These are phyloP conservation scores for Pseudoscleropodium purum DNA, from an alignment of 225 moss, liverwort and hornwort genomes.

Conservation along the genomic window DNA sequence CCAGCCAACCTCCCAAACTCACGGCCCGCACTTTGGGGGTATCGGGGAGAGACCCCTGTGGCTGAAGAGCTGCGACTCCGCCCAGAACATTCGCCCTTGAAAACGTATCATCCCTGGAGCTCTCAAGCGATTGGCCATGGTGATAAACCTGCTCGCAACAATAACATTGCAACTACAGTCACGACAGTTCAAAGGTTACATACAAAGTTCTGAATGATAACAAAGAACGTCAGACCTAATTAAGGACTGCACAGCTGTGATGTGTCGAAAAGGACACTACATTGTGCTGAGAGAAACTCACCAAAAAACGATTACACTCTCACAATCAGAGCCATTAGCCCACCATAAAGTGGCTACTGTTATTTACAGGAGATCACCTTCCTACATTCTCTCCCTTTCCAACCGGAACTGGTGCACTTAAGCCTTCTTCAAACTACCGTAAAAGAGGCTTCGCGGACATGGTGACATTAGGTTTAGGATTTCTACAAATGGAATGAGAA, in stretches of 20 bases:
- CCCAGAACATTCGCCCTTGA: neutral
- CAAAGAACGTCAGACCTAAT: neutral
- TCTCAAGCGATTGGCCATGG: neutral
- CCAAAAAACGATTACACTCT: neutral
- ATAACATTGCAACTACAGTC: neutral
- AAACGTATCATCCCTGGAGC: neutral
- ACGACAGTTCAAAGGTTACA: neutral
- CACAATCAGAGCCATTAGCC: neutral
- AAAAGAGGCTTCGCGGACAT: neutral
- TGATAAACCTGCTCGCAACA: neutral
- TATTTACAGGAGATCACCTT: neutral
- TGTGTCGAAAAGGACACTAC: neutral
- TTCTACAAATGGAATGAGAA: neutral
- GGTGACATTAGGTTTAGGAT: neutral
- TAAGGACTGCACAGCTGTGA: neutral
- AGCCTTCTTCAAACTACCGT: neutral
- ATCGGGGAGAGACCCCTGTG: slow-evolving; percentile 2
- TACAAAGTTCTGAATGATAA: neutral
- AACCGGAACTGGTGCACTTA: neutral
- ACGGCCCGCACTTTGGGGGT: slow-evolving; percentile 16
- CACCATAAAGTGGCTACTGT: neutral
- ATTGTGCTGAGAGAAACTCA: neutral
- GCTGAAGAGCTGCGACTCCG: slow-evolving; percentile 15
- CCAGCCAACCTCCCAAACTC: slow-evolving; percentile 39
- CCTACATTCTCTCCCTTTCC: neutral